These are phyloP conservation scores for Pseudevernia furfuracea DNA, from an alignment of 495 filamentous ascomycete species.

Conservation along the genomic window DNA sequence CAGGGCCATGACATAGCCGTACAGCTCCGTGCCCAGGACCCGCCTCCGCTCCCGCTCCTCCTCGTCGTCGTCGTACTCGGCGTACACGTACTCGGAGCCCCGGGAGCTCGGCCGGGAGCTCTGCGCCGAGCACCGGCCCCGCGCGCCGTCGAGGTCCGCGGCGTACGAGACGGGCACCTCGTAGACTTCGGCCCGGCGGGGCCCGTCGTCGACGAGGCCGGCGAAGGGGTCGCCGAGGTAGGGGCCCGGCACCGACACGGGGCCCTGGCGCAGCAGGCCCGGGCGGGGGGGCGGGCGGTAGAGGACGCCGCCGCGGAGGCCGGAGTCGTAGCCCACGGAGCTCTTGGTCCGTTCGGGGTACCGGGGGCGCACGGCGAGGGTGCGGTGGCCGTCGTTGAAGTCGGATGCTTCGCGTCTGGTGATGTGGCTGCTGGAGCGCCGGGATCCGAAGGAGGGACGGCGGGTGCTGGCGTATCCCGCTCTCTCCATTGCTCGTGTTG, in stretches of 20 bases:
- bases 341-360: neutral
- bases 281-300: neutral
- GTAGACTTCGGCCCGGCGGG: neutral
- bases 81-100: neutral
- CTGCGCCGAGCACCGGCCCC: neutral
- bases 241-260: neutral
- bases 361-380: neutral
- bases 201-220: neutral
- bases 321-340: neutral
- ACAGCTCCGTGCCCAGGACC: neutral
- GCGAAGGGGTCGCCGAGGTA: neutral
- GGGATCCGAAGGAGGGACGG: neutral
- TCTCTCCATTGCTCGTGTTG: neutral
- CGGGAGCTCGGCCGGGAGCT: neutral
- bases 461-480: neutral
- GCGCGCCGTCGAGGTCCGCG: neutral
- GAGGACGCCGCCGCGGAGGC: neutral
- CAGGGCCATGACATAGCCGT: neutral
- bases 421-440: neutral
- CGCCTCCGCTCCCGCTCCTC: neutral
- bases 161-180: neutral
- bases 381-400: neutral
- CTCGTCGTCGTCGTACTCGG: neutral
- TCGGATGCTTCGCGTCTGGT: neutral
- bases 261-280: neutral